phyloP scores from a whole-genome alignment of 1,284 basidiomycete genomes.

The Sporisorium iseilematis-ciliati region DNA sequence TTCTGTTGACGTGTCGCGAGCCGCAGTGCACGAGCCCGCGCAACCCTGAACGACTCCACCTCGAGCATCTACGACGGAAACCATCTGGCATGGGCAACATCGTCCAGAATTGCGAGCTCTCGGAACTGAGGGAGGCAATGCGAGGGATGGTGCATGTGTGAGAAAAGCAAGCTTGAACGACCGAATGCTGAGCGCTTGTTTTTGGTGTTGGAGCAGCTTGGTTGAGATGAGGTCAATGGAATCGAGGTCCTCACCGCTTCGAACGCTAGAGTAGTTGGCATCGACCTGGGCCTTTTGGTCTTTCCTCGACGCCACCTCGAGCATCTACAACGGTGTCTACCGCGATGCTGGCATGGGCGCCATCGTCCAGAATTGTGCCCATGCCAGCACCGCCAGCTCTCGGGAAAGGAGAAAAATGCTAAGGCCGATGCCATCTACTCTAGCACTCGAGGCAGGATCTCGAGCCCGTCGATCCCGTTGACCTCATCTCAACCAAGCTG shows the following conservation, averaged over 20 bases:
- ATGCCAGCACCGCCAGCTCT: constrained; percentile 44
- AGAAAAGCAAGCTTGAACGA: too few relatives aligned
- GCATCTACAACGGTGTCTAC: constrained; percentile 70
- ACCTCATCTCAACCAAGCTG: constrained; percentile 86
- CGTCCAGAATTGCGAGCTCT: too few relatives aligned
- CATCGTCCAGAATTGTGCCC: constrained; percentile 44
- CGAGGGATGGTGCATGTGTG: constrained; percentile 35
- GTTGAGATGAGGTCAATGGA: constrained; percentile 84
- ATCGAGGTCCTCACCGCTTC: constrained; percentile 87
- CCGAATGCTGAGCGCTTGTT: constrained; percentile 96
- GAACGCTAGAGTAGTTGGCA: constrained; percentile 88
- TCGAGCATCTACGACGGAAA: too few relatives aligned
- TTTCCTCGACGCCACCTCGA: constrained; percentile 74
- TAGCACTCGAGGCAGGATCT: constrained; percentile 85
- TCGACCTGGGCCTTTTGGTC: constrained; percentile 93
- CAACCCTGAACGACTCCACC: too few relatives aligned
- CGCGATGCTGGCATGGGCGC: constrained; percentile 42
- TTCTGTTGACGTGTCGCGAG: too few relatives aligned
- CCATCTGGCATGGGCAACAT: too few relatives aligned
- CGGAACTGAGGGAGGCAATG: too few relatives aligned
- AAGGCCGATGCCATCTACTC: constrained; percentile 95
- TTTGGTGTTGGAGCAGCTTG: constrained; percentile 94
- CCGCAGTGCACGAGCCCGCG: constrained; percentile 87
- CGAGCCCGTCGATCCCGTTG: constrained; percentile 80
- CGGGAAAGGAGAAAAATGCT: constrained; percentile 87